Evolutionary conservation across 352 stramenopile species (phyloP), one percentile per base, ranked within the genome.

Genomic region (Phytophthora litchii): DNA sequence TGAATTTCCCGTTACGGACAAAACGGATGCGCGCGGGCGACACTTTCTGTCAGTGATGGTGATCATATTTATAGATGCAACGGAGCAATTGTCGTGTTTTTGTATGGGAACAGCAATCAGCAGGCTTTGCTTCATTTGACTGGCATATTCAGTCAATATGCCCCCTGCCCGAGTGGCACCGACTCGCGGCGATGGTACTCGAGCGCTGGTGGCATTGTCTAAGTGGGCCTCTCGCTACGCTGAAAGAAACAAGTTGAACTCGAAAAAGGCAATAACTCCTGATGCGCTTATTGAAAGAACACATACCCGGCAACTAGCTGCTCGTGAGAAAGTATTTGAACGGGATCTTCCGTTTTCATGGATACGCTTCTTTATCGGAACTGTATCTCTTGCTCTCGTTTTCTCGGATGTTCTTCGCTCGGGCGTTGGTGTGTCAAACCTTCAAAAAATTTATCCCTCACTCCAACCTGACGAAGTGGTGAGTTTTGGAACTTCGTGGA

Each of bases 381-480:
- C 65, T 13, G 31, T 68, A 1, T 79, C 70, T 9, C 54, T 79
- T 9, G 52, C 35, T 3, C 46, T 79, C 7, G 67, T 72, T 8
- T 72, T 72, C 42, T 67, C 70, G 0, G 70, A 79, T 20, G 52
- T 79, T 4, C 42, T 68, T 11, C 63, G 71, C 3, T 70, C 59
- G 0, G 71, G 71, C 4, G 45, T 80, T n/a, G 67, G 52, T 3
- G 58, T 80, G 11, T 60, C 27, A 2, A 37, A 51, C 9, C 36
- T 74, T 3, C 20, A 46, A 25, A 10, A n/a, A 3, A 29, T 40
- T 25, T 76, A 74, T 27, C 54, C 54, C 1, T 16, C 43, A 13
- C 60, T 77, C 9, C 67, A 80, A n/a, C 67, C 67, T 0, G 64
- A 80, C 16, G 35, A 73, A 38, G 64, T 64, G 6, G 8, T 77